Conservation (phyloP, 768 basidiomycete species). For the Lanmaoa rubissima region DNA sequence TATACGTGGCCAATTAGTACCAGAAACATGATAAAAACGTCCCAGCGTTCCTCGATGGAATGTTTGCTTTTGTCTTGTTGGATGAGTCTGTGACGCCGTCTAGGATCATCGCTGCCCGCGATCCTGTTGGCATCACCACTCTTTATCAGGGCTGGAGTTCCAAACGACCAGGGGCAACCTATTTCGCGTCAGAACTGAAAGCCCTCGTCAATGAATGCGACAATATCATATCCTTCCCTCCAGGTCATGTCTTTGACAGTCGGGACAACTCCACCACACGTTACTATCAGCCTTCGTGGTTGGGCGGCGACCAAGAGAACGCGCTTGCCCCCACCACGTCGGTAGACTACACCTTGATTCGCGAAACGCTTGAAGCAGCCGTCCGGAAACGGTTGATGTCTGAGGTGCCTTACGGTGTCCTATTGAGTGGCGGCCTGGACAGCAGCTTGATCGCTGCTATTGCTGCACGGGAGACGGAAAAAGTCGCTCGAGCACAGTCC, state of each 20-base stretch:
- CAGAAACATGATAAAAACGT: slow-evolving; percentile 74
- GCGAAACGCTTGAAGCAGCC: slow-evolving; percentile 84
- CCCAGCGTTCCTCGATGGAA: slow-evolving; percentile 86
- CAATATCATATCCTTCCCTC: slow-evolving; percentile 92
- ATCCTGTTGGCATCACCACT: slow-evolving; percentile 98
- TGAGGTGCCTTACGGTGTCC: slow-evolving; percentile 96
- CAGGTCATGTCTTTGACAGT: slow-evolving; percentile 95
- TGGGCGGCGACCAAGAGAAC: slow-evolving; percentile 74
- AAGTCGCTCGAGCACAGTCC: slow-evolving; percentile 75
- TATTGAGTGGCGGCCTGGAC: slow-evolving; percentile 93
- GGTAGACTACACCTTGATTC: slow-evolving; percentile 65
- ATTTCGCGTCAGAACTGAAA: slow-evolving; percentile 96
- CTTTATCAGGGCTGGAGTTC: slow-evolving; percentile 96
- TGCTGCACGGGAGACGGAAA: slow-evolving; percentile 93
- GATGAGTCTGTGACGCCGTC: slow-evolving; percentile 90
- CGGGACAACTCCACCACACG: slow-evolving; percentile 69
- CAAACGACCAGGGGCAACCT: slow-evolving; percentile 74
- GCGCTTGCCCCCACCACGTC: slow-evolving; percentile 53
- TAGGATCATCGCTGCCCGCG: slow-evolving; percentile 92
- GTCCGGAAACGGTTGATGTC: slow-evolving; percentile 96
- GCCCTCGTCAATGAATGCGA: slow-evolving; percentile 90
- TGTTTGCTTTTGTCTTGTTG: slow-evolving; percentile 97
- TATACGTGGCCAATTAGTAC: slow-evolving; percentile 53
- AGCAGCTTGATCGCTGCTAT: slow-evolving; percentile 95
- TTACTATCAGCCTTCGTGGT: slow-evolving; percentile 91